Evolutionary conservation across 2,329 filamentous ascomycete species (phyloP), one percentile per base, ranked within the genome.

Genomic region (Talaromyces funiculosus): DNA sequence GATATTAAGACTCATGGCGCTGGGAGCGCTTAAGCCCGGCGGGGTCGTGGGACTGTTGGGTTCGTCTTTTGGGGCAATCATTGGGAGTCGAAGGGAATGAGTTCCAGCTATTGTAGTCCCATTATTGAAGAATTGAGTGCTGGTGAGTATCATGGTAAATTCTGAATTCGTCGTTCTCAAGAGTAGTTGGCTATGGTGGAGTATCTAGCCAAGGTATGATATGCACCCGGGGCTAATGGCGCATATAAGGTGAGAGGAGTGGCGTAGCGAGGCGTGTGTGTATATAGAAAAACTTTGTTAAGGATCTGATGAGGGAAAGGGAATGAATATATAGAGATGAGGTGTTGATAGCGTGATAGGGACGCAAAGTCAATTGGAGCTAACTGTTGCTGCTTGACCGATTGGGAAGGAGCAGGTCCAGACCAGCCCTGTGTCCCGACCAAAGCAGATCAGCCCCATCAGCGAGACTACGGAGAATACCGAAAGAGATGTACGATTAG

Each of bases 21-120:
- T 57, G 64, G 67, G 64, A 66, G 72, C 62, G 65, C 69, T 66
- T 68, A 67, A 61, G 66, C 67, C 65, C 64, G 70, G 60, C 68
- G 71, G 70, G 57, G 72, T 60, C 69, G 72, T 62, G 68, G 65
- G 61, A 68, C 65, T 51, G 63, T 62, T 31, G 70, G 64, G 26
- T 58, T 75, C 72, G 64, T 77, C 74, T 64, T 78, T 79, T 22
- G 78, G 78, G 7, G 77, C 78, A 65, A 80, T 79, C 45, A 74
- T 71, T 58, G 77, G 77, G 42, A 80, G 65, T 59, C 72, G 72
- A 26, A 74, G 59, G 29, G 74, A 68, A 37, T 69, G 72, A 64
- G 75, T 77, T 51, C 67, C 72, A 43, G 74, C 72, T 63, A 70
- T 64, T 61, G 73, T 71, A 60, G 67, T 72, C 65, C 68, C 70